Base-by-base conservation (phyloP, 2,329 filamentous ascomycete genomes). In the Pseudocercospora eumusae region DNA sequence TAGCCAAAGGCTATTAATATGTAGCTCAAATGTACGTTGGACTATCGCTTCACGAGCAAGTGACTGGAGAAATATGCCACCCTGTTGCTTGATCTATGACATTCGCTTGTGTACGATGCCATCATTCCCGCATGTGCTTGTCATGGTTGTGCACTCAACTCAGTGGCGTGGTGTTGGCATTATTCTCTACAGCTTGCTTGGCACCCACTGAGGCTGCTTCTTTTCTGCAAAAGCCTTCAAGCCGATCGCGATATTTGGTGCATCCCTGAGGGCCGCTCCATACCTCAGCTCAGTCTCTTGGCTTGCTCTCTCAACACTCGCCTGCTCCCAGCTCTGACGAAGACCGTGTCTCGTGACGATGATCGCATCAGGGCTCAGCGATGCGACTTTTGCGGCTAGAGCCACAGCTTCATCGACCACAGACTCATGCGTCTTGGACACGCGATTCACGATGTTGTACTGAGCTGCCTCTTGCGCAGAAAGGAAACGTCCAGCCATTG, bases 221-320 rank as follows among this genome's bases (percentile, higher is more conserved):
- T 83, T 83, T 69, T 80, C 76, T 36, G 77, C 77, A 76, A 85
- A 86, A 4, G 83, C 83, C 62, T 71, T 75, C 57, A 84, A 66
- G 1, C 82, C 82, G 64, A 82, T 80, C 15, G 75, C 71, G n/a
- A 81, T 73, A 73, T 84, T 84, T 61, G 81, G 78, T 0, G 80
- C 77, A 33, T 74, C 69, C 50, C 79, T 68, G 58, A 83, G 67
- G 4, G 67, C 70, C 52, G 74, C 70, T 15, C 73, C 76, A 66
- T 78, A 83, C 42, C 76, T 69, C 60, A 82, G 75, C 31, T 78
- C 70, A 0, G 77, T 79, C 18, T 78, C 60, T 69, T 80, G 78
- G 45, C 68, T 70, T 36, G 79, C 75, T 33, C 73, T 57, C 52
- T 80, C 77, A 10, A 80, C 77, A 57, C 75, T 77, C 2, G 70